Base-by-base conservation (phyloP, 106 monocot genomes). In the Platanthera zijinensis region DNA sequence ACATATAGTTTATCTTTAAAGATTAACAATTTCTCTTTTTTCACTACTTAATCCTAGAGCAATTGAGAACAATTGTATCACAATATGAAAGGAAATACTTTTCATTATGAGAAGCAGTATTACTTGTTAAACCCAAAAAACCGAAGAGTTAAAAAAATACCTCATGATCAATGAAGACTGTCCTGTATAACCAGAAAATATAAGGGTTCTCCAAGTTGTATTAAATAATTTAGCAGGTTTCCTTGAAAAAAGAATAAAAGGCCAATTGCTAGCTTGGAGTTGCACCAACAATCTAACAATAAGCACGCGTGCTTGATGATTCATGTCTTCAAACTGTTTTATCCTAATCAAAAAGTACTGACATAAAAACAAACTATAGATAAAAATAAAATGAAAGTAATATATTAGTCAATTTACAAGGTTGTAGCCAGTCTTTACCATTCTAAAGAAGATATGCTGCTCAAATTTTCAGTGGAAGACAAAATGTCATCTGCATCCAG, bases 161-260 rank as follows among this genome's bases (percentile, higher is more conserved):
- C 86, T 83, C 83, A 80, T 80, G 15, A 86, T 74, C 77, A 86
- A 74, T 74, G 79, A 77, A 77, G 82, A 57, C 76, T 74, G 74
- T 54, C 72, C 80, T 69, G 18, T 3, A 28, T 69, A 83, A 73
- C 86, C 82, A 6, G 51, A 73, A 69, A 74, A 83, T 10, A 10
- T 57, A 69, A 86, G 82, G 18, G 46, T 80, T 8, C 57, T 25
- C 67, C 70, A 46, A 11, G 59, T 83, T 7, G 47, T 22, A 52
- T 83, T 77, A 49, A 30, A 53, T 13, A 77, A 15, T 11, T 74
- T 74, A 21, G 49, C 28, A 56, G 51, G 69, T 51, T 69, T 74
- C 57, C 83, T 83, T 74, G 86, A 59, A 57, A 86, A 86, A 45
- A 78, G 73, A 80, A 76, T 25, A 18, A 86, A 69, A 50, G 69